Evolutionary conservation across 176 grass and related monocot species (phyloP), one percentile per base, ranked within the genome.

Genomic region (Aegilops tauschii): DNA sequence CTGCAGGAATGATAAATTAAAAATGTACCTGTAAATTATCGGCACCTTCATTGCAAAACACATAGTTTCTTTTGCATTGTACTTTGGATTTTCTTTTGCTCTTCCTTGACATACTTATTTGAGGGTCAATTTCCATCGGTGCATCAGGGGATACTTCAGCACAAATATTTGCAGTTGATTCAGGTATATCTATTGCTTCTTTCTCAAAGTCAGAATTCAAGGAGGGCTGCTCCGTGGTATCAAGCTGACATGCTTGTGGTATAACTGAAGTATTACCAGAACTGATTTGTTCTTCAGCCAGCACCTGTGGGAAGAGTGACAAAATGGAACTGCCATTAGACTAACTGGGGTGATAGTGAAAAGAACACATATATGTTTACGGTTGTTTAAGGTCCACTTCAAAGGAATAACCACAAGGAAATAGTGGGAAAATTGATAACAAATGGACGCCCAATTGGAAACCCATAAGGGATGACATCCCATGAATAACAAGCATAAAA

Each of bases 1-100:
- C 50, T 80, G 31, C 40, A 84, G 65, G 21, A 84, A 29, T 32
- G 21, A 73, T 83, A 47, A 73, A 67, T 49, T 71, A 68, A 70
- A n/a, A 61, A 6, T 75, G 50, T 88, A 92, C 90, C 90, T 86
- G 87, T 39, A 86, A 89, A 87, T 80, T 80, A 76, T 92, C 67
- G 69, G 83, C 67, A 82, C 63, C 49, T 80, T 76, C 80, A 83
- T 86, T 86, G 39, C 73, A 77, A 71, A 63, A 37, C 61, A 77
- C 61, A 80, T 75, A 61, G 49, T 85, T 76, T 69, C 52, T 83
- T 74, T 77, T 80, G 72, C 79, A 81, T 69, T 74, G 85, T 49
- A 56, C 77, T 78, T 89, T 78, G 5, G n/a, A 54, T 74, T 89
- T 91, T 65, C 69, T 78, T 87, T 61, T 94, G 62, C 63, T 89